Conservation (phyloP, 768 basidiomycete species). For the Pisolithus marmoratus region DNA sequence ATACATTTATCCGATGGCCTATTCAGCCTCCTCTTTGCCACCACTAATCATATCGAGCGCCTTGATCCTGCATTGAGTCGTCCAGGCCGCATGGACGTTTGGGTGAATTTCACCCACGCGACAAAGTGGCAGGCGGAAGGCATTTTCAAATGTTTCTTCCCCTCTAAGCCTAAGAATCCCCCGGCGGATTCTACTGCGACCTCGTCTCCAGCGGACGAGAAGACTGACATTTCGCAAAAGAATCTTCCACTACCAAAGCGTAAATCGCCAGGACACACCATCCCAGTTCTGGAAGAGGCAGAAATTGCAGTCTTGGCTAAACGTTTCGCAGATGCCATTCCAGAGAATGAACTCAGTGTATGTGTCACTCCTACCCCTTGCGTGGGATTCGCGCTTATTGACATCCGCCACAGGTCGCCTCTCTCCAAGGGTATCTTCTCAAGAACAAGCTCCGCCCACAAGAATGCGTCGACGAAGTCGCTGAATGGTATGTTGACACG, state of each 20-base stretch:
- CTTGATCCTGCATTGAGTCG: constrained; percentile 85
- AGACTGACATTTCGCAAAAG: constrained; percentile 50
- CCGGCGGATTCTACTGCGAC: constrained; percentile 7
- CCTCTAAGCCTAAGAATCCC: constrained; percentile 37
- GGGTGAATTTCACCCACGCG: constrained; percentile 87
- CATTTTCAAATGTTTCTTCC: constrained; percentile 94
- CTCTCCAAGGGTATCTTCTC: constrained; percentile 79
- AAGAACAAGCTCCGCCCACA: constrained; percentile 89
- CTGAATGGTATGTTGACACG: constrained; percentile 48
- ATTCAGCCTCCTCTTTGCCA: constrained; percentile 76
- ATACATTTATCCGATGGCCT: constrained; percentile 8
- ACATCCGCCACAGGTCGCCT: constrained; percentile 53
- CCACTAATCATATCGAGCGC: constrained; percentile 91
- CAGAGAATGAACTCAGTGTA: constrained; percentile 85
- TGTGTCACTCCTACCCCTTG: constrained; percentile 22
- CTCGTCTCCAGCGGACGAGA: constrained; percentile 8
- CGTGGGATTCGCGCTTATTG: neutral
- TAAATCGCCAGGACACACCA: constrained; percentile 49
- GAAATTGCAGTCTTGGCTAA: constrained; percentile 77
- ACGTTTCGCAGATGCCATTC: constrained; percentile 75
- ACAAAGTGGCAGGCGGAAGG: constrained; percentile 92
- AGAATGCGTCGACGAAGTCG: constrained; percentile 78
- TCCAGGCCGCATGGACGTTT: constrained; percentile 89
- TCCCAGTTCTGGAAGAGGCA: constrained; percentile 66
- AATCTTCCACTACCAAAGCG: constrained; percentile 65